Conservation (phyloP, 2,329 filamentous ascomycete species). For the Fusarium armeniacum region DNA sequence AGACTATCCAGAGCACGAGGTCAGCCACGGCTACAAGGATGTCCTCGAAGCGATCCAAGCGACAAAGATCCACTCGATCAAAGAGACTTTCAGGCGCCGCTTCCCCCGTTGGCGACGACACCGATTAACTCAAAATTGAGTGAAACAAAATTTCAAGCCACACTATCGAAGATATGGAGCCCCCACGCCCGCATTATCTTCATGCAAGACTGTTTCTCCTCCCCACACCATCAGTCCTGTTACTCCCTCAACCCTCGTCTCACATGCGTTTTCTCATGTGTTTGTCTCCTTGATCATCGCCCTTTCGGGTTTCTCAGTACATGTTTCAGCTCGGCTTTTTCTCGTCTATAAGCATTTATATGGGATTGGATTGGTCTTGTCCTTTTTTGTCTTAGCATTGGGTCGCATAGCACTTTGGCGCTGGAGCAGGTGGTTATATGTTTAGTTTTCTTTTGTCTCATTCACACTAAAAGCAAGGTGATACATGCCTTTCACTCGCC, state of each 20-base stretch:
- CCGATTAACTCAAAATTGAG: slow-evolving; percentile 47
- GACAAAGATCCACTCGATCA: slow-evolving; percentile 50
- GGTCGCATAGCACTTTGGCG: slow-evolving; percentile 49
- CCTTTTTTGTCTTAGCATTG: slow-evolving; percentile 38
- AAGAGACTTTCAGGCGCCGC: slow-evolving; percentile 52
- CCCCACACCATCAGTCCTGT: slow-evolving; percentile 16
- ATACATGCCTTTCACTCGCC: slow-evolving; percentile 33
- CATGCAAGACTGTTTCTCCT: slow-evolving; percentile 28
- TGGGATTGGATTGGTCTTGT: slow-evolving; percentile 38
- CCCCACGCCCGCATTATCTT: slow-evolving; percentile 26
- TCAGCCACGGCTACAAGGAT: slow-evolving; percentile 50
- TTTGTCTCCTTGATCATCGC: slow-evolving; percentile 20
- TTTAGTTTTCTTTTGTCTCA: slow-evolving; percentile 38
- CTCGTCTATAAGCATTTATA: slow-evolving; percentile 48
- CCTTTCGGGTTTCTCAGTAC: slow-evolving; percentile 32
- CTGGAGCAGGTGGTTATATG: slow-evolving; percentile 38
- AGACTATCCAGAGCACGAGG: slow-evolving; percentile 63
- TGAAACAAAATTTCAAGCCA: slow-evolving; percentile 35
- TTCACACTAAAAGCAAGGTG: slow-evolving; percentile 32
- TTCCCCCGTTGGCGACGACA: slow-evolving; percentile 58
- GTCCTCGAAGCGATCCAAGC: slow-evolving; percentile 51
- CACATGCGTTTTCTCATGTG: slow-evolving; percentile 17
- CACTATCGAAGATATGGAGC: slow-evolving; percentile 17
- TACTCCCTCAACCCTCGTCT: slow-evolving; percentile 14
- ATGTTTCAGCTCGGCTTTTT: slow-evolving; percentile 30